Evolutionary conservation across 2,329 filamentous ascomycete genomes (phyloP).

Genomic region (Fusarium anthophilum): DNA sequence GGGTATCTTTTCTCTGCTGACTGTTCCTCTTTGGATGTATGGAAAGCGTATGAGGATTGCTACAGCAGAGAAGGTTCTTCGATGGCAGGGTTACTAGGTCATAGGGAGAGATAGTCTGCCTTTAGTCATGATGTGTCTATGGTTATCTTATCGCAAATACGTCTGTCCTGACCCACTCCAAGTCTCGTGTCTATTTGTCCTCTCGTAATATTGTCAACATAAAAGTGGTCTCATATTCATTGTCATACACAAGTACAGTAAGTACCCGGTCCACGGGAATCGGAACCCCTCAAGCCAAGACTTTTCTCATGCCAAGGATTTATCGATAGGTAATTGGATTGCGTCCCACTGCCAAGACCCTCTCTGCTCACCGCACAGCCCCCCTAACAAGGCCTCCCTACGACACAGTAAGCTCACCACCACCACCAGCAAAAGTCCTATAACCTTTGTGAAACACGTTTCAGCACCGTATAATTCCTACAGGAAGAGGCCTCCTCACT

Average conservation of each 20-base stretch:
- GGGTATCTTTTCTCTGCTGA: slow-evolving; percentile 50
- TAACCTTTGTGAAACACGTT: background rate
- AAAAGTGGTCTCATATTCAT: background rate
- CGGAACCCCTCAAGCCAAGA: slow-evolving; percentile 14
- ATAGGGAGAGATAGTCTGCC: background rate
- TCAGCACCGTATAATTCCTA: background rate
- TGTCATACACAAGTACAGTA: background rate
- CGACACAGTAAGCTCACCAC: background rate
- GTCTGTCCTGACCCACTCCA: background rate
- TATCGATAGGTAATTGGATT: background rate
- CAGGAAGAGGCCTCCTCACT: background rate
- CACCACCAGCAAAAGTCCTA: background rate
- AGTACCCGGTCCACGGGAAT: background rate
- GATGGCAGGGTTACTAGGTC: slow-evolving; percentile 11
- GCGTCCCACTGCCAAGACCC: slow-evolving; percentile 12
- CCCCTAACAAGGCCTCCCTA: background rate
- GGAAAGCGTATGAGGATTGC: slow-evolving; percentile 52
- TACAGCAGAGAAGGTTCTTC: slow-evolving; percentile 25
- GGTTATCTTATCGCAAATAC: background rate
- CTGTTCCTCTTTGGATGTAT: slow-evolving; percentile 47
- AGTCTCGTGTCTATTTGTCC: background rate
- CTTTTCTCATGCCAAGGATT: slow-evolving; percentile 1
- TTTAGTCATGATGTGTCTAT: background rate
- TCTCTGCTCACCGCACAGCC: slow-evolving; percentile 9
- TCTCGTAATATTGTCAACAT: background rate